These are phyloP conservation scores for Phaeosphaeria sp. DNA, from an alignment of 2,329 filamentous ascomycete species.

Conservation along the genomic window DNA sequence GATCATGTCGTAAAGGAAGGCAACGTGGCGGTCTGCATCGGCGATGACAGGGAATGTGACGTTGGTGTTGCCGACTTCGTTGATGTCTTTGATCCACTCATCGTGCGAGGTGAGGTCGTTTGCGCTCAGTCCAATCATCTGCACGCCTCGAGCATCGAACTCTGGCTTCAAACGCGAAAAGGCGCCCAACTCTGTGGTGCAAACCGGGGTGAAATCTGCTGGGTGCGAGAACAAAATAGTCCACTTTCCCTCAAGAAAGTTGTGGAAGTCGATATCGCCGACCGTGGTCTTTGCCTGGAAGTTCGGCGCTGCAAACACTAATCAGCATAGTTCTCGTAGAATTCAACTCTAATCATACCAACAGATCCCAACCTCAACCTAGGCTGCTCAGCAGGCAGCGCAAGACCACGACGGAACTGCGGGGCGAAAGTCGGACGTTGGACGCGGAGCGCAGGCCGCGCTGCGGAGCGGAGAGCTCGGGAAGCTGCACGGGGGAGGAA, in stretches of 20 bases:
- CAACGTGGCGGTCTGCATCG: constrained; percentile 57
- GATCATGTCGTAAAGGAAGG: constrained; percentile 60
- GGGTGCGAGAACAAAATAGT: constrained; percentile 85
- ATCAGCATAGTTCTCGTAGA: background rate
- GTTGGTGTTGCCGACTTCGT: constrained; percentile 53
- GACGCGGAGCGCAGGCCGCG: constrained; percentile 31
- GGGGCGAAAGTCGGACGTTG: constrained; percentile 33
- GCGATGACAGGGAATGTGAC: constrained; percentile 60
- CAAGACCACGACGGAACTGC: constrained; percentile 47
- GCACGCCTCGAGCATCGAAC: constrained; percentile 84
- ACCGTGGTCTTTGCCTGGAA: constrained; percentile 83
- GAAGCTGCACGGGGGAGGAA: constrained; percentile 45
- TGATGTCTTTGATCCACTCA: constrained; percentile 84
- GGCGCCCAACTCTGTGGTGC: constrained; percentile 93
- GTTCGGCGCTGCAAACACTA: constrained; percentile 68
- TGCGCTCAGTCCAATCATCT: constrained; percentile 87
- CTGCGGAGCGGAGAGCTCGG: constrained; percentile 36
- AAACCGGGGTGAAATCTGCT: constrained; percentile 90
- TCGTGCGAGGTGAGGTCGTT: constrained; percentile 85
- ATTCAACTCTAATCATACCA: constrained; percentile 23
- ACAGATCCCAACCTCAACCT: constrained; percentile 53
- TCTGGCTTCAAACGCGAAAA: constrained; percentile 89
- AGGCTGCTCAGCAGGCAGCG: constrained; percentile 48
- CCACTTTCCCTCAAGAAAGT: constrained; percentile 81
- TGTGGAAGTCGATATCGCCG: constrained; percentile 76